Evolutionary conservation across 176 grass and related monocot genomes (phyloP).

Genomic region (Raddia guianensis): DNA sequence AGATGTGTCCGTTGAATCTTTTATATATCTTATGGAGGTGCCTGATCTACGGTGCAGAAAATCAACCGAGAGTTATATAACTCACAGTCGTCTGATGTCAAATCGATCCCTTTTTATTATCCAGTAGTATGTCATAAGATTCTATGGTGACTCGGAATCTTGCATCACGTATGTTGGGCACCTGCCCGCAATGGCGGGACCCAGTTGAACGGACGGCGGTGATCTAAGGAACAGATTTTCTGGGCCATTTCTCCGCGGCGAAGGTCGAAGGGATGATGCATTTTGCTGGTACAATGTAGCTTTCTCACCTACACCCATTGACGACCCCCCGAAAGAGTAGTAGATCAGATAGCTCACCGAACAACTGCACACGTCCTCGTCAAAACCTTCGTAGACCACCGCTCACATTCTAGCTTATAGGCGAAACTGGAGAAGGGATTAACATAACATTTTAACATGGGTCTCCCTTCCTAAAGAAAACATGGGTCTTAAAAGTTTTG

Average conservation of each 20-base stretch:
- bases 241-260: conserved; percentile 11
- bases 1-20: too few relatives aligned
- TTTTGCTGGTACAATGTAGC: conserved; percentile 39
- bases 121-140: conserved; percentile 5
- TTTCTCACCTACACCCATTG: conserved; percentile 49
- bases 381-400: not conserved
- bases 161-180: conserved; percentile 12
- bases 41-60: too few relatives aligned
- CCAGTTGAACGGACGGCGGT: conserved; percentile 14
- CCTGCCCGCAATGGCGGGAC: not conserved
- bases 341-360: conserved; percentile 41
- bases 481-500: too few relatives aligned
- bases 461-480: too few relatives aligned
- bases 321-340: conserved; percentile 1
- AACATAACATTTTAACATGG: too few relatives aligned
- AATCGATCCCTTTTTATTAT: not conserved
- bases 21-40: too few relatives aligned
- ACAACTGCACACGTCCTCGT: not conserved
- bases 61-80: too few relatives aligned
- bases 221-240: conserved; percentile 1
- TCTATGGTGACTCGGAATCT: not conserved
- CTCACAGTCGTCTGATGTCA: too few relatives aligned
- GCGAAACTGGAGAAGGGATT: too few relatives aligned
- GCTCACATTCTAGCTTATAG: too few relatives aligned
- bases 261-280: conserved; percentile 6